These are phyloP conservation scores for Fusarium multiceps DNA, from an alignment of 2,329 filamentous ascomycete genomes.

Conservation along the genomic window DNA sequence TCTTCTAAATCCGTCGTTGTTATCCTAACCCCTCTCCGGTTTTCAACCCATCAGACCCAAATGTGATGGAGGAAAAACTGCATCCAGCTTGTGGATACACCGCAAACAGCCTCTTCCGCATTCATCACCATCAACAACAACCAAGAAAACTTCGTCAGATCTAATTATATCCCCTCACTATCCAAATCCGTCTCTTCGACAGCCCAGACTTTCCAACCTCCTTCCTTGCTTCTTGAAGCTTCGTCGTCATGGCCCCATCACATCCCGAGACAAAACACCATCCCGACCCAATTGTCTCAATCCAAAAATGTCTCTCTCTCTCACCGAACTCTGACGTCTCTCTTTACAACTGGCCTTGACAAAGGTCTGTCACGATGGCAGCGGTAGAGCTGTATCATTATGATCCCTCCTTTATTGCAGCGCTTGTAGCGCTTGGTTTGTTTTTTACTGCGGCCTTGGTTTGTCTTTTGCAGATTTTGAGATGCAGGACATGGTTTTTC, in stretches of 20 bases:
- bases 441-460: conserved; percentile 51
- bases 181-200: neutral
- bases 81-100: conserved; percentile 18
- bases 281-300: neutral
- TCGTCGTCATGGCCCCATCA: neutral
- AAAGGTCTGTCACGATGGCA: conserved; percentile 7
- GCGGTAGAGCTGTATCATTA: conserved; percentile 56
- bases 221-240: too few species aligned
- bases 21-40: neutral
- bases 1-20: neutral
- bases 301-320: conserved; percentile 19
- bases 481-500: conserved; percentile 61
- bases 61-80: neutral
- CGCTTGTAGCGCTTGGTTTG: conserved; percentile 54
- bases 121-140: conserved; percentile 3
- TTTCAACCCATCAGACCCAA: too few species aligned
- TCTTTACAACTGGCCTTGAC: neutral
- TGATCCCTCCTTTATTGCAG: conserved; percentile 56
- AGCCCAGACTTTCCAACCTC: neutral
- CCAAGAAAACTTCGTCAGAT: too few species aligned
- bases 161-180: neutral
- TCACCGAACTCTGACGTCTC: neutral
- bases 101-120: conserved; percentile 25
- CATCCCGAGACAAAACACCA: conserved; percentile 19
- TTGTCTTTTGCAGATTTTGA: conserved; percentile 55